Base-by-base conservation (phyloP, 2,329 filamentous ascomycete genomes). In the Fusarium abutilonis region DNA sequence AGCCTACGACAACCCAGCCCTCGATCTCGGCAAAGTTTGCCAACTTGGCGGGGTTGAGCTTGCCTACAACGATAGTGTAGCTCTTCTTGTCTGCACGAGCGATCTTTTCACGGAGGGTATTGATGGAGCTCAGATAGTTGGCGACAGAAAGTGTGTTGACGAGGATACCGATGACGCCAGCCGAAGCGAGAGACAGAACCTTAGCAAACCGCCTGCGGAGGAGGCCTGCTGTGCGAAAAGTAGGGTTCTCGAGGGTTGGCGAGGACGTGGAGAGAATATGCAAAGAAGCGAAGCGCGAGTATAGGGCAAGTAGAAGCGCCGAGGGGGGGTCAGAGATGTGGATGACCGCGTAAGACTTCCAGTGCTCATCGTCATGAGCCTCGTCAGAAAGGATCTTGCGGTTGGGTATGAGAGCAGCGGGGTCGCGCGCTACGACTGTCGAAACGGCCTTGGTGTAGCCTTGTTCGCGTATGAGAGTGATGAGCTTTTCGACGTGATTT, bases 11-110 rank as follows among this genome's bases (percentile, higher is more conserved):
- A 0, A 98, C 93, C 95, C 95, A 99, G 14, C 93, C 94, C 39
- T 93, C 94, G 6, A 99, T 86, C 75, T 99, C 95, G 55, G 90
- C 87, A 77, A 99, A 99, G 76, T 99, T 99, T 44, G 95, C 95
- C 19, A 99, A 83, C 75, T 99, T 99, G 34, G 93, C 94, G 0
- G 93, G 89, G 72, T 98, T 99, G 23, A 99, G 82, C 75, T 98
- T 98, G 56, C 95, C 95, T 0, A 99, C 95, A 2, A 99, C 95
- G 43, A 99, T 92, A 2, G 94, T 92, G 75, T 99, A 99, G 74
- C 87, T 90, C 79, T 98, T 99, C 80, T 98, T 98, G 10, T 93
- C 93, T 0, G 92, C 91, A 0, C 82, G 83, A 0, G 86, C 83
- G 66, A 99, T 96, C 60, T 88, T 85, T 8, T 80, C 75, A 57